phyloP scores from a whole-genome alignment of 2,329 filamentous ascomycete genomes.

The Colletotrichum sp. region DNA sequence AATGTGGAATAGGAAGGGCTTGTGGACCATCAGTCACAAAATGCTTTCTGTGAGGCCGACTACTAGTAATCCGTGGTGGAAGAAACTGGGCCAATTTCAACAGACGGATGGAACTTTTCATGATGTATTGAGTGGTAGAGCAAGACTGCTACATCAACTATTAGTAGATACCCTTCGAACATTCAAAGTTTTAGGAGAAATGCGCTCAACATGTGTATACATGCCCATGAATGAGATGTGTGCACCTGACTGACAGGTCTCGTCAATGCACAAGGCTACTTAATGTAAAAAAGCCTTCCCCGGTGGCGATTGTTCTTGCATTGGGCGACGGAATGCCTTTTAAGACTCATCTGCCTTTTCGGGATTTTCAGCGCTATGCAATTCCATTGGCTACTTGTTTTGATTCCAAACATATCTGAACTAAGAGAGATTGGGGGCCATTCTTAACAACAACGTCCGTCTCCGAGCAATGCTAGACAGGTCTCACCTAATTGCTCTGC shows the following conservation, averaged over 20 bases:
- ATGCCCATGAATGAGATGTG: not conserved
- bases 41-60: not conserved
- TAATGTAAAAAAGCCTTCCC: not conserved
- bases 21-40: not conserved
- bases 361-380: not conserved
- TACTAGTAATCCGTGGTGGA: not conserved
- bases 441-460: not conserved
- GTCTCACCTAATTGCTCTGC: not conserved
- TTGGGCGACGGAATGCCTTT: not conserved
- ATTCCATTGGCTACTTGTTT: not conserved
- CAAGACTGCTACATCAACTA: not conserved
- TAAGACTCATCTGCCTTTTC: not conserved
- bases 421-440: not conserved
- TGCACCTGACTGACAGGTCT: rapidly evolving
- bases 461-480: not conserved
- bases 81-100: not conserved
- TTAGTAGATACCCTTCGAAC: not conserved
- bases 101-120: not conserved
- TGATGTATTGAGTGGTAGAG: not conserved
- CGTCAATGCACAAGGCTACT: not conserved
- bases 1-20: no score
- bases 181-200: rapidly evolving
- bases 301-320: not conserved
- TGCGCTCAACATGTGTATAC: rapidly evolving
- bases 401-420: not conserved